phyloP scores from a whole-genome alignment of 768 basidiomycete species.

The Collybiopsis luxurians region DNA sequence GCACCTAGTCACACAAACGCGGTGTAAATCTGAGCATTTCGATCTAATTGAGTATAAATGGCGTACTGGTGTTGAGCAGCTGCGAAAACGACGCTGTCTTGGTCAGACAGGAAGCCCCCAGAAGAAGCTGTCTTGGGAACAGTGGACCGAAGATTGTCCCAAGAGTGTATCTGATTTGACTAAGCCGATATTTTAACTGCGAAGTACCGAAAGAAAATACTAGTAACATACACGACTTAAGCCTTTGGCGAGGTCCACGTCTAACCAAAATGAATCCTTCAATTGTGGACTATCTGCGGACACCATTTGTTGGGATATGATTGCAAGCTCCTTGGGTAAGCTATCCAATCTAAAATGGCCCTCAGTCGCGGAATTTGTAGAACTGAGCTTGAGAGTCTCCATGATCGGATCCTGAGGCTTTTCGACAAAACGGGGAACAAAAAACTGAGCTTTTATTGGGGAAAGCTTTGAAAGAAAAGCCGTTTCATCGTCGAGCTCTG shows the following conservation, averaged over 20 bases:
- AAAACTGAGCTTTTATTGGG: slow-evolving; percentile 47
- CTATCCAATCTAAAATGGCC: slow-evolving; percentile 14
- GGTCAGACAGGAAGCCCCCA: slow-evolving; percentile 70
- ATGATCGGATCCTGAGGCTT: slow-evolving; percentile 80
- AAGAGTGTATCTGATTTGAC: slow-evolving; percentile 34
- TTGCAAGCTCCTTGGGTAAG: slow-evolving; percentile 27
- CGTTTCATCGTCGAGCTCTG: not conserved
- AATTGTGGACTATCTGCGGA: not conserved
- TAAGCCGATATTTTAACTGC: slow-evolving; percentile 40
- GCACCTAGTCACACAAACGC: slow-evolving; percentile 43
- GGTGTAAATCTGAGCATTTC: not conserved
- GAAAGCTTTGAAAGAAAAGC: slow-evolving; percentile 28
- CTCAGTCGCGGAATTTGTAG: slow-evolving; percentile 11
- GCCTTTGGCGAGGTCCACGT: not conserved
- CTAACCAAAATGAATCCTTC: not conserved
- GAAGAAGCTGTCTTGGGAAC: slow-evolving; percentile 27
- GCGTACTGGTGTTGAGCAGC: slow-evolving; percentile 62
- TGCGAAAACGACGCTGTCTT: slow-evolving; percentile 47
- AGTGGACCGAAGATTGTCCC: slow-evolving; percentile 53
- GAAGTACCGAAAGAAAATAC: not conserved
- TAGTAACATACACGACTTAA: slow-evolving; percentile 1
- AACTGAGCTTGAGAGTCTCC: slow-evolving; percentile 42
- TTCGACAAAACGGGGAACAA: slow-evolving; percentile 62
- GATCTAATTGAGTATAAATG: not conserved
- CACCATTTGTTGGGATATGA: not conserved